phyloP scores from a whole-genome alignment of 1,139 yeast species.

The Kodamaea ohmeri region DNA sequence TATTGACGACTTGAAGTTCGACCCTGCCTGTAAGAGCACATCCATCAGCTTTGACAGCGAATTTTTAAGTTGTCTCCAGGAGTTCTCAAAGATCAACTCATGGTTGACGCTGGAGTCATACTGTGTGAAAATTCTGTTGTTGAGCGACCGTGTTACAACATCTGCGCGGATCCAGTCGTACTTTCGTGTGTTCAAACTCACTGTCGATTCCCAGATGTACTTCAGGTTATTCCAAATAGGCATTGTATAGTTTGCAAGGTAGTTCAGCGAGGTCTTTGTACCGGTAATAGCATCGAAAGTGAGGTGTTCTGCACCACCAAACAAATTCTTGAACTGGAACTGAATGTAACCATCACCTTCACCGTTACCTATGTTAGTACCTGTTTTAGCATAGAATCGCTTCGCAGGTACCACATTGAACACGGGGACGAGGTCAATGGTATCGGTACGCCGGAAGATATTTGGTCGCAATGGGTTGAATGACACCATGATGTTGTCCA shows the following conservation, averaged over 20 bases:
- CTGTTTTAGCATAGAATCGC: conserved; percentile 74
- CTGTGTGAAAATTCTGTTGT: conserved; percentile 47
- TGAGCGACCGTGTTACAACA: conserved; percentile 57
- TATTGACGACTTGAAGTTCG: conserved; percentile 57
- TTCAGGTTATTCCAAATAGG: conserved; percentile 57
- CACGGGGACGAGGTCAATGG: conserved; percentile 52
- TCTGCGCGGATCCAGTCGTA: conserved; percentile 70
- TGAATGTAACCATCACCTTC: conserved; percentile 92
- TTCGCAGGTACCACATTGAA: conserved; percentile 60
- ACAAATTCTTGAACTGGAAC: conserved; percentile 68
- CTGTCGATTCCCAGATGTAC: conserved; percentile 53
- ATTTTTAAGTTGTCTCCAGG: conserved; percentile 59
- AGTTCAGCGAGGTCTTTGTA: conserved; percentile 75
- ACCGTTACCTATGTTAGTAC: conserved; percentile 93
- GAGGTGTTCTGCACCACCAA: conserved; percentile 86
- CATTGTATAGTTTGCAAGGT: conserved; percentile 57
- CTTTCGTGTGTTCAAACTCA: conserved; percentile 57
- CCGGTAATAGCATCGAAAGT: conserved; percentile 77
- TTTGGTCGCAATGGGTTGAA: conserved; percentile 34
- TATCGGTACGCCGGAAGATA: conserved; percentile 19
- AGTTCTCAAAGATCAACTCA: conserved; percentile 63
- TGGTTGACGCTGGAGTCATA: conserved; percentile 35
- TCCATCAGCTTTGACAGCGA: conserved; percentile 35
- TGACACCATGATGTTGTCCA: conserved; percentile 42
- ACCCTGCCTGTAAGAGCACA: conserved; percentile 52